Evolutionary conservation across 768 basidiomycete genomes (phyloP), one percentile per base, ranked within the genome.

Genomic region (Coprinopsis sp.): DNA sequence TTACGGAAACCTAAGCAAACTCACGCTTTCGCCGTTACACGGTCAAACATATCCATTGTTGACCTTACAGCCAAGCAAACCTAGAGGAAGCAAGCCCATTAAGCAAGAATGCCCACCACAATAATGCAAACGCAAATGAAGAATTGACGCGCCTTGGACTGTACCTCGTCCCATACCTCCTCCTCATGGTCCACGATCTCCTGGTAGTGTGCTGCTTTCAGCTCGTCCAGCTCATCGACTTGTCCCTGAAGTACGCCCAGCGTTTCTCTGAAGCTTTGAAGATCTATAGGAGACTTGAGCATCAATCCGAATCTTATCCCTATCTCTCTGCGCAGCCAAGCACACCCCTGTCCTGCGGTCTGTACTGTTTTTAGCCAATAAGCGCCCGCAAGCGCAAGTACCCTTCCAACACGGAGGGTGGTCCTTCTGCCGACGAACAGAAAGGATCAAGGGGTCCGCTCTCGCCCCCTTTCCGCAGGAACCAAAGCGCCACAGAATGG

Each of bases 101-200:
- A n/a, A n/a, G n/a, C n/a, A n/a, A n/a, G n/a, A n/a, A n/a, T n/a
- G n/a, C n/a, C n/a, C n/a, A n/a, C n/a, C n/a, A n/a, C n/a, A n/a
- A n/a, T n/a, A n/a, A n/a, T n/a, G n/a, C 29, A 30, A 41, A 39
- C 30, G 23, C 27, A n/a, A 10, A 7, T 8, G 25, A 29, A 23
- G 8, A 19, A 27, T 21, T 24, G n/a, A 54, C 63, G 27, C 53
- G 87, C 87, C 73, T 94, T 95, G 52, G 74, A 79, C 61, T 94
- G 82, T 5, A 95, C 90, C 12, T 81, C 79, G 56, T 93, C 82
- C 94, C 94, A 97, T n/a, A 91, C 86, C 63, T 95, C 84, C 55
- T 94, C 91, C 66, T 96, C 93, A 55, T 93, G 92, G 49, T 90
- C 88, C 40, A 92, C 68, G 44, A 95, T 91, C 56, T 91, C 84